Percentiles rank a stretch among this genome's conserved stretches.
Evolutionary conservation across 495 filamentous ascomycete species (phyloP).

Genomic region (Daldinia vernicosa): DNA sequence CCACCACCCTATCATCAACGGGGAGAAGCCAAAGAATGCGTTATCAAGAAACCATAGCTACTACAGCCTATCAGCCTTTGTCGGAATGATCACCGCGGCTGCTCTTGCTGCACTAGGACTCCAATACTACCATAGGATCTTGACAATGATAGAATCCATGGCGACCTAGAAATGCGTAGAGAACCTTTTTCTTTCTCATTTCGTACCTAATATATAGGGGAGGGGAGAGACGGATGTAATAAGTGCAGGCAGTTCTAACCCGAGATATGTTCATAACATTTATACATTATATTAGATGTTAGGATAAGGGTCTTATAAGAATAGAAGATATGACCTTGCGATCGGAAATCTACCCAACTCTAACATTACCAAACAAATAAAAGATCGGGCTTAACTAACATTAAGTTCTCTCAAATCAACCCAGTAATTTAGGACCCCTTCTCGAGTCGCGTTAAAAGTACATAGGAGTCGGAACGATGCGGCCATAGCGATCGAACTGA

Average conservation of each 20-base stretch:
- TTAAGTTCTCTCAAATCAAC: no score
- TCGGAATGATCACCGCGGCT: conserved; percentile 1
- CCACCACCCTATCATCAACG: conserved; percentile 12
- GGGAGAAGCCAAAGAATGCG: background rate
- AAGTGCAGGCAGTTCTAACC: background rate
- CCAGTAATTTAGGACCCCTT: no score
- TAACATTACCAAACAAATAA: no score
- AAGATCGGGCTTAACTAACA: no score
- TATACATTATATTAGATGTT: background rate
- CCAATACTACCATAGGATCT: conserved; percentile 14
- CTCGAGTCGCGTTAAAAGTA: no score
- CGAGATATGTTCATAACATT: background rate
- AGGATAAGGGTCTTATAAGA: background rate
- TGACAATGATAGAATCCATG: background rate
- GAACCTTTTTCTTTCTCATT: background rate
- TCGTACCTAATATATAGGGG: background rate
- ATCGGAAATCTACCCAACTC: no score
- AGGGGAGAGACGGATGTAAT: background rate
- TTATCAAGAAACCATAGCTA: background rate
- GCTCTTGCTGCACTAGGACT: conserved; percentile 24
- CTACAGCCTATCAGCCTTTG: background rate
- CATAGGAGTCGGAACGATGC: background rate
- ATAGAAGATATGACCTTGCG: background rate
- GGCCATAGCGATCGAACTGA: conserved; percentile 5
- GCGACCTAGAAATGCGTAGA: background rate